Percentiles rank a stretch among this genome's conserved stretches.
Evolutionary conservation across 2,329 filamentous ascomycete species (phyloP).

Genomic region (Septoria petroselini): DNA sequence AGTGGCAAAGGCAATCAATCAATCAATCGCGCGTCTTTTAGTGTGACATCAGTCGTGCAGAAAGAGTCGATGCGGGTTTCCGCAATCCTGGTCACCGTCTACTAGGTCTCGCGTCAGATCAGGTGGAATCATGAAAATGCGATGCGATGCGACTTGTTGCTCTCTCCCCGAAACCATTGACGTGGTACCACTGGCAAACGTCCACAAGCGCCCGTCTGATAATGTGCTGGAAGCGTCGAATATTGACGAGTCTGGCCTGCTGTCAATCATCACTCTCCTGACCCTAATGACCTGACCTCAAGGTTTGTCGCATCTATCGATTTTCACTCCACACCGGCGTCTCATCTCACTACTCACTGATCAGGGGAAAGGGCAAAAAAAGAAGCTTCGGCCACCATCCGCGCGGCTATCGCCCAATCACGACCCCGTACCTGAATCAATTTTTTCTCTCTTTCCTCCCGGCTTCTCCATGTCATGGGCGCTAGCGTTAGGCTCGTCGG

Average conservation of each 20-base stretch:
- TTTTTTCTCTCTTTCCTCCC: no score
- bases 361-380: no score
- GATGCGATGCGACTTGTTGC: no score
- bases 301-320: no score
- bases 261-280: no score
- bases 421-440: conserved; percentile 10
- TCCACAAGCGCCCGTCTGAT: background rate
- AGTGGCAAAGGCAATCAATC: conserved; percentile 8
- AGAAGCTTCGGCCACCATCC: conserved; percentile 11
- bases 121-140: no score
- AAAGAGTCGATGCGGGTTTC: no score
- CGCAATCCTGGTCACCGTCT: conserved; percentile 1
- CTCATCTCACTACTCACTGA: conserved; percentile 10
- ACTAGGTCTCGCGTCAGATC: no score
- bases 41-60: conserved; percentile 10
- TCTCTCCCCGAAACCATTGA: background rate
- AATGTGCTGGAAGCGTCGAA: no score
- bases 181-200: conserved; percentile 2
- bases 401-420: conserved; percentile 19
- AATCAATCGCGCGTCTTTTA: conserved; percentile 1
- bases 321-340: conserved; percentile 5
- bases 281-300: no score
- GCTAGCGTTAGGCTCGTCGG: conserved; percentile 20
- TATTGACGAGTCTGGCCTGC: no score
- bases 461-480: no score